Percentiles rank a stretch among this genome's conserved stretches.
Evolutionary conservation across 805 yeast species (phyloP).

Genomic region (Sungouiella thailandica): DNA sequence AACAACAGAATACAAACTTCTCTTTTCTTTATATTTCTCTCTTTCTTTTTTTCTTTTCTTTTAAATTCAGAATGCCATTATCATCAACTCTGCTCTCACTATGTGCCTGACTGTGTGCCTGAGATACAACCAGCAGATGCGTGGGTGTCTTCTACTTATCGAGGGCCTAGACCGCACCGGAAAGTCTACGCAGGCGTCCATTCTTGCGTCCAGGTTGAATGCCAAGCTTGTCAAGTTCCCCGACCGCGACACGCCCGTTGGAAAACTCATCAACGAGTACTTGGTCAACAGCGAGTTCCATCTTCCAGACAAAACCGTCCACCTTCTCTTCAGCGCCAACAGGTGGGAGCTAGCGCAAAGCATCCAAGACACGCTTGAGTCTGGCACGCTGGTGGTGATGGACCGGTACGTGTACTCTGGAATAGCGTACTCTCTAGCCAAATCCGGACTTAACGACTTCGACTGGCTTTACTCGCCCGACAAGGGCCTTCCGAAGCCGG

Average conservation of each 20-base stretch:
- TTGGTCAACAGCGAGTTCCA: slow-evolving; percentile 46
- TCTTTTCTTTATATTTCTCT: too few species aligned
- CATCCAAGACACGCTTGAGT: slow-evolving; percentile 40
- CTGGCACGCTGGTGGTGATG: slow-evolving; percentile 59
- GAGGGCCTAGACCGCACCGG: slow-evolving; percentile 97
- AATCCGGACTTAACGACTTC: slow-evolving; percentile 41
- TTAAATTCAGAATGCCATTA: too few species aligned
- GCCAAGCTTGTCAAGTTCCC: slow-evolving; percentile 71
- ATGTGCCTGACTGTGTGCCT: too few species aligned
- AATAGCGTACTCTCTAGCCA: slow-evolving; percentile 86
- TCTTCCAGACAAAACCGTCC: slow-evolving; percentile 76
- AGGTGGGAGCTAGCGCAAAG: slow-evolving; percentile 76
- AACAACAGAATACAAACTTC: too few species aligned
- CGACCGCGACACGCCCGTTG: slow-evolving; percentile 78
- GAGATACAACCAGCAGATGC: slow-evolving; percentile 17
- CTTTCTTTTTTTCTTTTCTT: too few species aligned
- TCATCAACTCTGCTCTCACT: too few species aligned
- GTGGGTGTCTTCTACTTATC: slow-evolving; percentile 75
- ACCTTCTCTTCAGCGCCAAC: slow-evolving; percentile 84
- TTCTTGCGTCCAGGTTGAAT: slow-evolving; percentile 20
- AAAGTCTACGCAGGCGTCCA: slow-evolving; percentile 72
- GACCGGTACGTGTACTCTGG: slow-evolving; percentile 94
- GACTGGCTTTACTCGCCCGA: slow-evolving; percentile 85
- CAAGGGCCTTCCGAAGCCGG: slow-evolving; percentile 81
- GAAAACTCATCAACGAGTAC: slow-evolving; percentile 71